These are phyloP conservation scores for Mortierella sp. DNA, from an alignment of 371 early-diverging fungal species.

Conservation along the genomic window DNA sequence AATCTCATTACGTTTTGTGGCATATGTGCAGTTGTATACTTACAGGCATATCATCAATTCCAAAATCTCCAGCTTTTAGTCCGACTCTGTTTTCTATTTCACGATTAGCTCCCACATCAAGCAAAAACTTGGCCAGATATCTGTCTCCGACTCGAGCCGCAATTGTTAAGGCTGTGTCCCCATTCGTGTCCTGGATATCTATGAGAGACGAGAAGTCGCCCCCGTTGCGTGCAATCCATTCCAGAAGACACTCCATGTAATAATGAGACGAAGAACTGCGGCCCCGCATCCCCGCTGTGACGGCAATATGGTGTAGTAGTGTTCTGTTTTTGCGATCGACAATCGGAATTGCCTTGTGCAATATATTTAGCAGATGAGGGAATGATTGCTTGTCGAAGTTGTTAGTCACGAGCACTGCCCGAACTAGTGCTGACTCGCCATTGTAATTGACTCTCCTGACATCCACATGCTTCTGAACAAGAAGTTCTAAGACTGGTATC, in stretches of 20 bases:
- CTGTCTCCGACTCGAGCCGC: constrained; percentile 83
- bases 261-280: constrained; percentile 76
- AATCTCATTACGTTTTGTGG: not conserved
- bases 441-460: constrained; percentile 68
- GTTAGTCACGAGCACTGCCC: constrained; percentile 87
- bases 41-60: constrained; percentile 53
- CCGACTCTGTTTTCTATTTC: constrained; percentile 82
- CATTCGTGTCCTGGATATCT: constrained; percentile 81
- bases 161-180: constrained; percentile 93
- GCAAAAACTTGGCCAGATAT: constrained; percentile 74
- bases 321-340: constrained; percentile 82
- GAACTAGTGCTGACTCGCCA: constrained; percentile 90
- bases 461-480: constrained; percentile 80
- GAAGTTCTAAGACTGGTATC: constrained; percentile 71
- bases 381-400: constrained; percentile 87
- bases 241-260: constrained; percentile 82
- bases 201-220: constrained; percentile 70
- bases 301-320: constrained; percentile 89
- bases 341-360: constrained; percentile 73
- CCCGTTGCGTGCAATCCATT: constrained; percentile 59
- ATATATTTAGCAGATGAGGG: constrained; percentile 73
- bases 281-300: constrained; percentile 72
- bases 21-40: not conserved
- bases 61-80: constrained; percentile 74
- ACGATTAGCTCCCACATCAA: constrained; percentile 84